Evolutionary conservation across 2,329 filamentous ascomycete species (phyloP).

Genomic region (Cercospora nicotianae): DNA sequence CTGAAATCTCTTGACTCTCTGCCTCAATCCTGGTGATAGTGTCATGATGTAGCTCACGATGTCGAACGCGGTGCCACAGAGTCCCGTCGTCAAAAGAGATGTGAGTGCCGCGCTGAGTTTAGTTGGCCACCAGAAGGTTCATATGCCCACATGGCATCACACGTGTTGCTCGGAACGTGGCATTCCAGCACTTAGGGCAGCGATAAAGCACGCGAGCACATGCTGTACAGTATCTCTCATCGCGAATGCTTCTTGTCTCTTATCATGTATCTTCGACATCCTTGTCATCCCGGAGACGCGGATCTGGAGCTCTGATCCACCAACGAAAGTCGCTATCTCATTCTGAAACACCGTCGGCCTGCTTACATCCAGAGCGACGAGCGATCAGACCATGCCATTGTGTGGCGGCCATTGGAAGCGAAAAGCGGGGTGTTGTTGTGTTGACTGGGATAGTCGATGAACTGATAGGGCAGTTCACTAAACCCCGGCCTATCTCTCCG

Average conservation of each 20-base stretch:
- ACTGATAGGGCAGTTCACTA: background rate
- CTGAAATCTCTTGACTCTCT: conserved; percentile 13
- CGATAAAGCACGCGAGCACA: background rate
- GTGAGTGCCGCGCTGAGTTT: background rate
- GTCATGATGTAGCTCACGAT: background rate
- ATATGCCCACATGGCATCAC: background rate
- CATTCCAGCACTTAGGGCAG: background rate
- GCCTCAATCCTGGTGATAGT: background rate
- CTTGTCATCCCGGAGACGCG: background rate
- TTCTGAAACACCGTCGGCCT: background rate
- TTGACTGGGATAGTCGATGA: background rate
- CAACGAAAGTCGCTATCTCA: background rate
- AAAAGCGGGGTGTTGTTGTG: background rate
- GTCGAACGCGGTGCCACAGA: background rate
- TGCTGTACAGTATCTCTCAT: background rate
- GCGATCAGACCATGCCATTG: background rate
- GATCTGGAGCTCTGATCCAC: background rate
- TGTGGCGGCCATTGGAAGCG: background rate
- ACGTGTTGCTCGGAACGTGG: background rate
- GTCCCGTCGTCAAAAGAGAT: background rate
- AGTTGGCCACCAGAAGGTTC: background rate
- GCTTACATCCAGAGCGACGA: background rate
- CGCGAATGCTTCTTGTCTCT: background rate
- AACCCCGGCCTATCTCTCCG: background rate
- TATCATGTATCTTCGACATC: background rate